phyloP scores from a whole-genome alignment of 305 asterid species.

The Fraxinus sp. region DNA sequence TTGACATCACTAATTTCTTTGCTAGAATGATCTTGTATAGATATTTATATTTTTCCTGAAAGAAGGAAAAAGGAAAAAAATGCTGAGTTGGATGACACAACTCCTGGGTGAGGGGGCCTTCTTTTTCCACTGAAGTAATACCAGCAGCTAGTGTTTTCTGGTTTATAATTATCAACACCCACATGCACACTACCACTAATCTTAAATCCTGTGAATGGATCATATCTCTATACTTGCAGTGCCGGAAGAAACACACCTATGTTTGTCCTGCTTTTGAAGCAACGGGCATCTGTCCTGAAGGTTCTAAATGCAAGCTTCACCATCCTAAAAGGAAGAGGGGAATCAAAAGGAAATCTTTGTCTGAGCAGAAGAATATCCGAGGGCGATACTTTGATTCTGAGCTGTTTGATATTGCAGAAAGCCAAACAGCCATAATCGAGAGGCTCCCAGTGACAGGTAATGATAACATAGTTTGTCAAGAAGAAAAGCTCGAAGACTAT shows the following conservation, averaged over 20 bases:
- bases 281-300: constrained; percentile 69
- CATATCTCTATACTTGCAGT: constrained; percentile 68
- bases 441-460: constrained; percentile 41
- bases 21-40: neutral
- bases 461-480: constrained; percentile 36
- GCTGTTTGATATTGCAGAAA: constrained; percentile 36
- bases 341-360: constrained; percentile 44
- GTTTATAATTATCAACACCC: constrained; percentile 18
- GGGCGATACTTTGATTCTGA: constrained; percentile 91
- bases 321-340: constrained; percentile 78
- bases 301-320: constrained; percentile 89
- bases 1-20: neutral
- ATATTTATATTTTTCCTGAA: neutral
- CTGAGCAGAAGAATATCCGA: constrained; percentile 49
- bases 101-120: neutral
- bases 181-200: constrained; percentile 47
- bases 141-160: constrained; percentile 10
- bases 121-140: neutral
- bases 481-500: constrained; percentile 58
- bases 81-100: neutral
- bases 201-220: constrained; percentile 58
- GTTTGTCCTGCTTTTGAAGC: constrained; percentile 80
- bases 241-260: constrained; percentile 92
- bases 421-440: constrained; percentile 29
- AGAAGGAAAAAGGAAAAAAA: neutral